Evolutionary conservation across 371 early-diverging fungal species (phyloP).

Genomic region (Quaeritorhiza haematococci): DNA sequence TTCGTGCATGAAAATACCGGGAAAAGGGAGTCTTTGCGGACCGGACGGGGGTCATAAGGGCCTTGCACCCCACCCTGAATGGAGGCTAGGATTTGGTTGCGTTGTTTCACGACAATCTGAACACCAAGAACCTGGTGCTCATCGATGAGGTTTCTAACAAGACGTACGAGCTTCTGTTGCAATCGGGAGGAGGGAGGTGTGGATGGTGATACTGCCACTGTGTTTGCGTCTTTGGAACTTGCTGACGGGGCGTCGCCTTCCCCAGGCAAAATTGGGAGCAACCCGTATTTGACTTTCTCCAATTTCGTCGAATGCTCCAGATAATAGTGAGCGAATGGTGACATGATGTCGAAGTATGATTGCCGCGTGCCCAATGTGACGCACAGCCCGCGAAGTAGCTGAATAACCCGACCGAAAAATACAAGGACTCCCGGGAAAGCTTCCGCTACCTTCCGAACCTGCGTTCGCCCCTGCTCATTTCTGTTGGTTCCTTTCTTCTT

Average conservation of each 20-base stretch:
- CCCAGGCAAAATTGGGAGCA: too few species aligned
- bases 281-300: too few species aligned
- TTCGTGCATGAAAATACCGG: conserved; percentile 24
- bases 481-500: conserved; percentile 2
- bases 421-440: conserved; percentile 27
- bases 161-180: too few species aligned
- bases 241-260: too few species aligned
- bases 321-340: conserved; percentile 14
- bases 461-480: not conserved
- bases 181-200: too few species aligned
- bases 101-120: conserved; percentile 15
- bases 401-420: conserved; percentile 23
- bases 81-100: conserved; percentile 11
- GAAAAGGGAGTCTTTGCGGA: conserved; percentile 14
- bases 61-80: conserved; percentile 18
- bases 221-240: too few species aligned
- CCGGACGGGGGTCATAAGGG: not conserved
- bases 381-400: conserved; percentile 17
- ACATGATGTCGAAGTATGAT: conserved; percentile 21
- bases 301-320: too few species aligned
- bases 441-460: conserved; percentile 9
- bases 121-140: conserved; percentile 9
- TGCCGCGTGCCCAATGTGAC: conserved; percentile 5
- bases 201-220: too few species aligned
- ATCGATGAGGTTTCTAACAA: conserved; percentile 10